Percentiles rank a stretch among this genome's conserved stretches.
Conservation (phyloP, 169 alveolate genomes). For the Cryptosporidium felis region DNA sequence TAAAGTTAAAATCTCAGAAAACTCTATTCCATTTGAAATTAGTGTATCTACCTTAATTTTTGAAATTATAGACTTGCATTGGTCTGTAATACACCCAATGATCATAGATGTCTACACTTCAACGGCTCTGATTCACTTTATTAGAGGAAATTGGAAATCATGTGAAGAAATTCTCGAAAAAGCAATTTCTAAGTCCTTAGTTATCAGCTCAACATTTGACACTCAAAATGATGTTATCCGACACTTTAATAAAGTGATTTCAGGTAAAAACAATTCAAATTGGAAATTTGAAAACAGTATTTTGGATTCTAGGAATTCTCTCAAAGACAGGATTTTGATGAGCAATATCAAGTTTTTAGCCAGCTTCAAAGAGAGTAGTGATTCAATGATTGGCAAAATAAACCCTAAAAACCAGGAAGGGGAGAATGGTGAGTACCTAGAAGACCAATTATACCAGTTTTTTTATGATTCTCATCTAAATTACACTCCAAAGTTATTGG, state of each 20-base stretch:
- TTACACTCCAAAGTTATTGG: slow-evolving; percentile 12
- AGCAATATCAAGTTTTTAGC: slow-evolving; percentile 29
- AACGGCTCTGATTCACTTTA: slow-evolving; percentile 38
- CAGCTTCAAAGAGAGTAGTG: neutral
- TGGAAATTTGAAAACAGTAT: slow-evolving; percentile 53
- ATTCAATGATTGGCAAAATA: neutral
- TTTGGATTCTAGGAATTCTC: slow-evolving; percentile 9
- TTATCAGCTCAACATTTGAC: slow-evolving; percentile 46
- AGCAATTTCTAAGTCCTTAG: slow-evolving; percentile 47
- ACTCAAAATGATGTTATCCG: slow-evolving; percentile 11
- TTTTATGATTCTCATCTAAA: slow-evolving; percentile 5
- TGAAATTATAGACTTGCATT: slow-evolving; percentile 50
- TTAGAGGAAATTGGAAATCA: slow-evolving; percentile 63
- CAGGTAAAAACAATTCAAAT: slow-evolving; percentile 1
- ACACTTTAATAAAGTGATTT: slow-evolving; percentile 18
- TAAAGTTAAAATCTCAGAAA: slow-evolving; percentile 2
- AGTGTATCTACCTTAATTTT: slow-evolving; percentile 41
- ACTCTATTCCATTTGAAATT: slow-evolving; percentile 51
- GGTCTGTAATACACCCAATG: slow-evolving; percentile 68
- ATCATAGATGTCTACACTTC: slow-evolving; percentile 59
- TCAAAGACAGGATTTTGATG: slow-evolving; percentile 17
- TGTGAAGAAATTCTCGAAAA: slow-evolving; percentile 58
- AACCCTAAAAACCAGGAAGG: neutral
- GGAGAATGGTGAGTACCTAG: neutral
- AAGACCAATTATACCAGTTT: neutral